Percentiles rank a stretch among this genome's conserved stretches.
Evolutionary conservation across 805 yeast species (phyloP).

Genomic region (Millerozyma acaciae): DNA sequence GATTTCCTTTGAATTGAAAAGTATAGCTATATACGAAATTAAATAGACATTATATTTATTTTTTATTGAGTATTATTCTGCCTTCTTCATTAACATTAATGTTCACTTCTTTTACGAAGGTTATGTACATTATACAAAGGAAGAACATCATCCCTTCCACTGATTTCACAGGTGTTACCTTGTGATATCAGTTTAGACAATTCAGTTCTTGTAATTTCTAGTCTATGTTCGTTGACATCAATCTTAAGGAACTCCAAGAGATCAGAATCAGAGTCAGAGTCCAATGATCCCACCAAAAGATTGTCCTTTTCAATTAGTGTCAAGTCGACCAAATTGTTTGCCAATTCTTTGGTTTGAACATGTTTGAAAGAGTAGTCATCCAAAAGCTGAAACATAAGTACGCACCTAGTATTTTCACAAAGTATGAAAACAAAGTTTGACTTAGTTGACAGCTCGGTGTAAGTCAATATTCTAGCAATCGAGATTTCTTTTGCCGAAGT

Average conservation of each 20-base stretch:
- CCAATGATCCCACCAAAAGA: conserved; percentile 25
- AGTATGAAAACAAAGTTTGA: conserved; percentile 38
- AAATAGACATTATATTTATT: not conserved
- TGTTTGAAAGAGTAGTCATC: conserved; percentile 21
- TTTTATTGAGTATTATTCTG: too few relatives aligned
- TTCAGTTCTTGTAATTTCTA: conserved; percentile 11
- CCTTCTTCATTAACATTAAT: too few relatives aligned
- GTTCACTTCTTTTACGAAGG: conserved; percentile 63
- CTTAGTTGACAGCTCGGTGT: conserved; percentile 13
- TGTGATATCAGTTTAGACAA: conserved; percentile 20
- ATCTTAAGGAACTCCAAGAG: conserved; percentile 23
- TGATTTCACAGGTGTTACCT: conserved; percentile 29
- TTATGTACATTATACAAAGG: conserved; percentile 48
- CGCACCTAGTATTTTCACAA: conserved; percentile 48
- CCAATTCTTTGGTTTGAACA: conserved; percentile 25
- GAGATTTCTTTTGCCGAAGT: conserved; percentile 50
- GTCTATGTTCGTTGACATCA: conserved; percentile 16
- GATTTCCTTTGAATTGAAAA: too few relatives aligned
- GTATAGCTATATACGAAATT: conserved; percentile 2
- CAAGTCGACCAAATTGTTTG: conserved; percentile 26
- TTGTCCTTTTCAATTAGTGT: conserved; percentile 14
- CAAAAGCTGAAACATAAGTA: conserved; percentile 34
- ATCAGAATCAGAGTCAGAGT: conserved; percentile 23
- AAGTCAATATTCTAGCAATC: conserved; percentile 43
- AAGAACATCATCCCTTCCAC: conserved; percentile 34